These are phyloP conservation scores for Collybia mongolica DNA, from an alignment of 768 basidiomycete genomes.

Conservation along the genomic window DNA sequence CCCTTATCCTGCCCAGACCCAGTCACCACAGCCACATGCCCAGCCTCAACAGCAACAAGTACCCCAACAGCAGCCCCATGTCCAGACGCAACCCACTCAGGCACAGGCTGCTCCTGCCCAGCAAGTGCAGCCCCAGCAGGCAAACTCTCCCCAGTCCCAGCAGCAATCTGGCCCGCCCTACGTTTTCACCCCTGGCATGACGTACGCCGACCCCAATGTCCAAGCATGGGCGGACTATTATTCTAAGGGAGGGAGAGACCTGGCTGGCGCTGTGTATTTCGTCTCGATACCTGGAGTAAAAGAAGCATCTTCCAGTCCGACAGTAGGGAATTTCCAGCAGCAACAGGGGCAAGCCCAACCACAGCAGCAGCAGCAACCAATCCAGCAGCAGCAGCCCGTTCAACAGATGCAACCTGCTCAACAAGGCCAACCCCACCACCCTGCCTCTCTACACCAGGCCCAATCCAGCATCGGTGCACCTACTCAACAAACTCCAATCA, in stretches of 20 bases:
- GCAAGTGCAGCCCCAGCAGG: constrained; percentile 20
- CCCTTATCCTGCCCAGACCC: constrained; percentile 34
- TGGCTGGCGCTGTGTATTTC: constrained; percentile 79
- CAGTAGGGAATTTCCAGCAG: too few species aligned
- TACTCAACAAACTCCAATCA: constrained; percentile 2
- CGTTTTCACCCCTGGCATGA: constrained; percentile 60
- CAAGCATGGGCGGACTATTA: constrained; percentile 90
- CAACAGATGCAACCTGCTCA: constrained; percentile 12
- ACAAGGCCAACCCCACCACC: too few species aligned
- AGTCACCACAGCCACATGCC: constrained; percentile 16
- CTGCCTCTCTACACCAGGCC: too few species aligned
- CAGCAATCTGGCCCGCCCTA: constrained; percentile 43
- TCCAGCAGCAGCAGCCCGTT: constrained; percentile 16
- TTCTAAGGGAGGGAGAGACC: constrained; percentile 72
- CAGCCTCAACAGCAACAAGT: constrained; percentile 19
- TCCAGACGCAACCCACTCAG: constrained; percentile 8
- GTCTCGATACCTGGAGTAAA: constrained; percentile 74
- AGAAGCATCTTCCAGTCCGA: constrained; percentile 26
- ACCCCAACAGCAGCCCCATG: constrained; percentile 19
- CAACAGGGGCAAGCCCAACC: constrained; percentile 9
- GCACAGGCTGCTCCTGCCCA: neutral
- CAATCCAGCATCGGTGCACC: constrained; percentile 4
- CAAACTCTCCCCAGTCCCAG: constrained; percentile 17
- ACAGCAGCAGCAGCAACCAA: constrained; percentile 16
- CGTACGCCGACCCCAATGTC: constrained; percentile 77